These are phyloP conservation scores for Boletus pseudo-olivaceus DNA, from an alignment of 768 basidiomycete genomes.

Conservation along the genomic window DNA sequence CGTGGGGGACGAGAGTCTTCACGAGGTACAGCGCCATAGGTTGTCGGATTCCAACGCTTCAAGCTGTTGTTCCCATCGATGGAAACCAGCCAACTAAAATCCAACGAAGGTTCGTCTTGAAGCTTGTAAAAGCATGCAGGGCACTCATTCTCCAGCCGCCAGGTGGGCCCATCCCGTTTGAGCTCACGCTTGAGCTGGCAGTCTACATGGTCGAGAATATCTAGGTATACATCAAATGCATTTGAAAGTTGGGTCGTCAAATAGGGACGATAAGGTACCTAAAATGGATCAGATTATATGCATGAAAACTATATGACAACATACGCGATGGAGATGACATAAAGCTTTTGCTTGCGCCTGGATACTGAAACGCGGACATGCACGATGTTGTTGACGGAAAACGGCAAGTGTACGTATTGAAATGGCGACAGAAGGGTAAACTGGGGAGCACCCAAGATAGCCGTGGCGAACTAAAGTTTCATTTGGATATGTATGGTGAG, in stretches of 20 bases:
- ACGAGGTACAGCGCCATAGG: background rate
- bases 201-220: constrained; percentile 7
- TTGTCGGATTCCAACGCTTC: background rate
- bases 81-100: background rate
- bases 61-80: background rate
- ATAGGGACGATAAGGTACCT: constrained; percentile 6
- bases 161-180: too few relatives aligned
- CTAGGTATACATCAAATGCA: constrained; percentile 8
- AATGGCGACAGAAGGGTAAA: constrained; percentile 10
- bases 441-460: constrained; percentile 5
- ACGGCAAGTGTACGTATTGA: constrained; percentile 11
- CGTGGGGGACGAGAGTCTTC: background rate
- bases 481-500: constrained; percentile 1
- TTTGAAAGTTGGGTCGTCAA: background rate
- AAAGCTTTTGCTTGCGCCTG: constrained; percentile 1
- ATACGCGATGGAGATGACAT: background rate
- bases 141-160: background rate
- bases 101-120: background rate
- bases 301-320: background rate
- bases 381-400: constrained; percentile 1
- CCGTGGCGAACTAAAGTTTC: constrained; percentile 6
- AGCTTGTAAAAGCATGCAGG: background rate
- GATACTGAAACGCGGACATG: constrained; percentile 5
- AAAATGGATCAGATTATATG: too few relatives aligned
- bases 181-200: background rate